Evolutionary conservation across 176 grass and related monocot genomes (phyloP), one percentile per base, ranked within the genome.

Genomic region (Juncus effusus): DNA sequence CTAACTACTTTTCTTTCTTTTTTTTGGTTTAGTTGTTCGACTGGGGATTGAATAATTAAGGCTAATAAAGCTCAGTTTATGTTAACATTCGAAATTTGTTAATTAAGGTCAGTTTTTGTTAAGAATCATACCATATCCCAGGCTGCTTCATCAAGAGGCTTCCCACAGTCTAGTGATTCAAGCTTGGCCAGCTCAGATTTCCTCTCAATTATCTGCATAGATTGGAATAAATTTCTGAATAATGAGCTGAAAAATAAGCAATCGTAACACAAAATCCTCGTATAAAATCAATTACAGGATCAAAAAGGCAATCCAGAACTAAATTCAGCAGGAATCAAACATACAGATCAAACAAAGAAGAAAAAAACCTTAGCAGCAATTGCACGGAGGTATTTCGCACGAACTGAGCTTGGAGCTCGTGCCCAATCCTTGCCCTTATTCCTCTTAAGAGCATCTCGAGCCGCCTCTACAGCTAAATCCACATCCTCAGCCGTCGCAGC

Each of bases 111-210:
- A 6, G 6, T 47, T 47, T 5, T 6, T 5, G 44, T 5, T 47
- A 47, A 47, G 3, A 13, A 28, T 56, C 13, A 7, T 90, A 90
- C 94, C 74, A 99, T 93, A 67, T 99, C 88, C 94, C 94, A 99
- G 73, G 81, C 81, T 40, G 94, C 78, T 99, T 99, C 94, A 69
- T 93, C 94, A 39, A 85, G 63, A 93, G 94, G 94, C 79, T 99
- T 99, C 66, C 94, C 94, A 63, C 83, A 87, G 61, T 93, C 89
- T 73, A 99, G 80, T 40, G 80, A 40, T 72, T 93, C 94, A 64
- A 99, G 65, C 79, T 79, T 93, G 73, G 94, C 80, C 28, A 99
- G 59, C 28, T 93, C 89, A 60, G 85, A 39, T 76, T 99, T 99
- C 81, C 72, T 82, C 78, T 99, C 89, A n/a, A 58, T 68, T 84